A percentile compares a stretch with the other conserved stretches of the same genome.
These are phyloP conservation scores for Penicillium lividum DNA, from an alignment of 495 filamentous ascomycete species.

Conservation along the genomic window DNA sequence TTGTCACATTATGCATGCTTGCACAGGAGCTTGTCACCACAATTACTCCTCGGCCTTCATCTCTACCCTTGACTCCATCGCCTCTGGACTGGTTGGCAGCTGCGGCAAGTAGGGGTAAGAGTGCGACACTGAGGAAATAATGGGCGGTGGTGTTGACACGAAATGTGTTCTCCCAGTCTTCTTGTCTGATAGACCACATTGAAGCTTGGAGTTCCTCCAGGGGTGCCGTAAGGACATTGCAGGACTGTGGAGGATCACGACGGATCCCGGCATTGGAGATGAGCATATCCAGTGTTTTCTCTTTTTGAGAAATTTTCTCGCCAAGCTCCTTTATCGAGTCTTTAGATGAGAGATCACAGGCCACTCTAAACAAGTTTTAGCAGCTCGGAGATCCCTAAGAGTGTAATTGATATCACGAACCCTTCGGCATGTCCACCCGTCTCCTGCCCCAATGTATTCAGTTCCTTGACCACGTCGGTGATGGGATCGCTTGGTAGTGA, in stretches of 20 bases:
- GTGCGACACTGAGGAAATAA: slow-evolving; percentile 45
- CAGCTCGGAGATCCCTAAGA: too few relatives aligned
- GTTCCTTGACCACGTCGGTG: slow-evolving; percentile 28
- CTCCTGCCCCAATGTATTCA: slow-evolving; percentile 31
- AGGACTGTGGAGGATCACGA: slow-evolving; percentile 38
- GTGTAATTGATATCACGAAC: slow-evolving; percentile 12
- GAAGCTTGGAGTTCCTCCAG: slow-evolving; percentile 40
- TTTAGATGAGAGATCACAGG: slow-evolving; percentile 43
- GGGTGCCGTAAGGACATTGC: slow-evolving; percentile 39
- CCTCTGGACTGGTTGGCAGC: slow-evolving; percentile 21
- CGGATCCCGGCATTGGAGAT: slow-evolving; percentile 50
- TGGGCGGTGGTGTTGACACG: slow-evolving; percentile 45
- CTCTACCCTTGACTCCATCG: slow-evolving; percentile 23
- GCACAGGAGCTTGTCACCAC: slow-evolving; percentile 46
- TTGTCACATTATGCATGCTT: slow-evolving; percentile 50
- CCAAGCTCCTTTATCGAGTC: slow-evolving; percentile 31
- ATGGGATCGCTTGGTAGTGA: slow-evolving; percentile 39
- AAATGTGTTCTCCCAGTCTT: slow-evolving; percentile 44
- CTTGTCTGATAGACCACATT: slow-evolving; percentile 41
- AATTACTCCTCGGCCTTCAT: slow-evolving; percentile 42
- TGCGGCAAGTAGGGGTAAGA: slow-evolving; percentile 39
- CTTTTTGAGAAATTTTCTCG: slow-evolving; percentile 21
- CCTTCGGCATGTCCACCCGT: slow-evolving; percentile 38
- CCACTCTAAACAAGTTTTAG: slow-evolving; percentile 22
- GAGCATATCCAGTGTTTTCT: slow-evolving; percentile 41